Conservation (phyloP, 2,329 filamentous ascomycete genomes). For the Cercospora nicotianae region DNA sequence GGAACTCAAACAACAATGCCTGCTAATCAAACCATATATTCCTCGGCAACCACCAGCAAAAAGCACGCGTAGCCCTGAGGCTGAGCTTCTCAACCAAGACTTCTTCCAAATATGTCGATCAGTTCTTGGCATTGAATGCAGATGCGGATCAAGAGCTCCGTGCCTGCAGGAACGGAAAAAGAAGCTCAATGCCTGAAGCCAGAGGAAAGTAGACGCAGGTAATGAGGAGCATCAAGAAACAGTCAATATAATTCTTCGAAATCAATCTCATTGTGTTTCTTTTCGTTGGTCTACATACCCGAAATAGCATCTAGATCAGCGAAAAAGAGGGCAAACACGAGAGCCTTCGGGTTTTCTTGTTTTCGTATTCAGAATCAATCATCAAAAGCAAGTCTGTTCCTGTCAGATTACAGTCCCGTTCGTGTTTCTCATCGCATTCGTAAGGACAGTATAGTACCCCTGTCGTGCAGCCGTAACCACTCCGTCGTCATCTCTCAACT, state of each 20-base stretch:
- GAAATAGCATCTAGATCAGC: neutral
- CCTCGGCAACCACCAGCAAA: neutral
- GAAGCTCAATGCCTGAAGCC: too few relatives aligned
- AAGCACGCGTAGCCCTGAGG: neutral
- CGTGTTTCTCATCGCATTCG: neutral
- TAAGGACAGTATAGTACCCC: neutral
- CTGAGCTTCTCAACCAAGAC: neutral
- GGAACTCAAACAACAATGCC: neutral
- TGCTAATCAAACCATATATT: neutral
- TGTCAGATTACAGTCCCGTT: neutral
- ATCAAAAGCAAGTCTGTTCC: too few relatives aligned
- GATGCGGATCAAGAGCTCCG: neutral
- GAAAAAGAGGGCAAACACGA: neutral
- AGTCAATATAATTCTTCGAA: neutral
- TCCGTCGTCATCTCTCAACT: neutral
- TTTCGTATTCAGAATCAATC: too few relatives aligned
- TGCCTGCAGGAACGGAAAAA: neutral
- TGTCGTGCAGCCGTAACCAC: neutral
- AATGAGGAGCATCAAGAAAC: neutral
- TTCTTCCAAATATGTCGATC: neutral
- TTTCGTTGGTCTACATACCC: neutral
- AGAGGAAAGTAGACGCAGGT: neutral
- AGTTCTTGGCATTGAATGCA: neutral
- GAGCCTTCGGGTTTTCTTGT: too few relatives aligned
- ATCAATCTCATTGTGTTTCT: neutral